These are phyloP conservation scores for Flagelloscypha sp. DNA, from an alignment of 768 basidiomycete genomes.

Conservation along the genomic window DNA sequence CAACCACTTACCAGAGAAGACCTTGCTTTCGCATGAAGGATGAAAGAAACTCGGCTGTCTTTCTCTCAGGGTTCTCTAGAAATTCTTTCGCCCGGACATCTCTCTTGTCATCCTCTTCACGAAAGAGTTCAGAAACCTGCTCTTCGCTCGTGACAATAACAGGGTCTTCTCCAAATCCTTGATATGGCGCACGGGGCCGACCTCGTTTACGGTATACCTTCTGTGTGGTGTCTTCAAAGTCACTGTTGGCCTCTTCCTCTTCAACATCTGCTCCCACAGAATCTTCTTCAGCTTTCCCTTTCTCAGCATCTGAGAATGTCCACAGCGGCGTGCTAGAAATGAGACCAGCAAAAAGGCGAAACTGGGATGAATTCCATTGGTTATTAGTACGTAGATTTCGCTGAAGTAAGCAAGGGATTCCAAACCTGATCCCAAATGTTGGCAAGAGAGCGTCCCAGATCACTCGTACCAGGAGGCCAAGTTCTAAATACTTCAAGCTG, in stretches of 20 bases:
- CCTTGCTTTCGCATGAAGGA: slow-evolving; percentile 63
- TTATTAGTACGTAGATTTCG: no score
- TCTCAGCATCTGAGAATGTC: slow-evolving; percentile 25
- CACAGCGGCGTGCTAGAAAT: slow-evolving; percentile 40
- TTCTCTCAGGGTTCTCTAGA: slow-evolving; percentile 50
- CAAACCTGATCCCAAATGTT: slow-evolving; percentile 61
- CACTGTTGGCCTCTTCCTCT: slow-evolving; percentile 23
- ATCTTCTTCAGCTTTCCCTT: slow-evolving; percentile 20
- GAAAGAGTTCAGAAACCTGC: slow-evolving; percentile 28
- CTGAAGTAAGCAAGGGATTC: slow-evolving; percentile 1
- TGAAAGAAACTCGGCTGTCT: slow-evolving; percentile 59
- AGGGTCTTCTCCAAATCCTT: slow-evolving; percentile 25
- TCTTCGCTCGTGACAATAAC: slow-evolving; percentile 26
- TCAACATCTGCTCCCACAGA: slow-evolving; percentile 25
- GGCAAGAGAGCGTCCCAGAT: no score
- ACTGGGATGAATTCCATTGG: slow-evolving; percentile 27
- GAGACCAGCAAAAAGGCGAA: slow-evolving; percentile 53
- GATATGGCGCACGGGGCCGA: slow-evolving; percentile 30
- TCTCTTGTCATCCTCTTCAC: slow-evolving; percentile 26
- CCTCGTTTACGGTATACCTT: slow-evolving; percentile 10
- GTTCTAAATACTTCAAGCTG: no score
- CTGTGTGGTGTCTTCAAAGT: slow-evolving; percentile 8
- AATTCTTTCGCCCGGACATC: slow-evolving; percentile 44
- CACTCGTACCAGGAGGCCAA: slow-evolving; percentile 25
- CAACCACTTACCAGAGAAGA: slow-evolving; percentile 49